A percentile compares a stretch with the other conserved stretches of the same genome.
These are phyloP conservation scores for Cadophora malorum DNA, from an alignment of 2,329 filamentous ascomycete species.

Conservation along the genomic window DNA sequence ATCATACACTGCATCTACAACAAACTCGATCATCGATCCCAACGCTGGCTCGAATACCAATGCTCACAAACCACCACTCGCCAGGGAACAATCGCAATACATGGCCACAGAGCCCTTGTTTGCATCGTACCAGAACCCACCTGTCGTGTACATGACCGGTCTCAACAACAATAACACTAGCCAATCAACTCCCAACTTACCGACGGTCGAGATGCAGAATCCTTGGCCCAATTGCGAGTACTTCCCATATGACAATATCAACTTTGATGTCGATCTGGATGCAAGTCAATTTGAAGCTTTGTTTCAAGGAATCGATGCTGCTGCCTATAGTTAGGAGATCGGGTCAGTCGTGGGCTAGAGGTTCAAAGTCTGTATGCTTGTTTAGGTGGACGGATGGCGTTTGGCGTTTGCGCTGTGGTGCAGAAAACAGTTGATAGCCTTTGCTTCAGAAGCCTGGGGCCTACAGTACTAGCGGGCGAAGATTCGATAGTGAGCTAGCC, in stretches of 20 bases:
- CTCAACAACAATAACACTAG: neutral
- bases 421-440: too few species aligned
- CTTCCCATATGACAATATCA: constrained; percentile 20
- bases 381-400: too few species aligned
- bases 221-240: constrained; percentile 14
- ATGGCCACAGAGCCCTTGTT: neutral
- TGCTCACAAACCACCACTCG: too few species aligned
- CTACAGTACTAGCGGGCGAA: too few species aligned
- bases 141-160: neutral
- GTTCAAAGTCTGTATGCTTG: too few species aligned
- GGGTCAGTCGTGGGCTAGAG: neutral
- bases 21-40: neutral
- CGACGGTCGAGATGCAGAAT: neutral
- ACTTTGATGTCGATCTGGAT: constrained; percentile 31
- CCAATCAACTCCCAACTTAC: neutral
- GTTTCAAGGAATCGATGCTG: constrained; percentile 18
- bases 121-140: constrained; percentile 2
- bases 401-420: too few species aligned
- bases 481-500: too few species aligned
- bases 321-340: neutral
- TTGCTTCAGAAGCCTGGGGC: too few species aligned
- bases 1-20: too few species aligned
- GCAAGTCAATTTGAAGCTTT: constrained; percentile 26
- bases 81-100: neutral
- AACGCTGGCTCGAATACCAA: neutral